A percentile compares a stretch with the other conserved stretches of the same genome.
Evolutionary conservation across 1,139 yeast species (phyloP).

Genomic region (Wickerhamomyces sp.): DNA sequence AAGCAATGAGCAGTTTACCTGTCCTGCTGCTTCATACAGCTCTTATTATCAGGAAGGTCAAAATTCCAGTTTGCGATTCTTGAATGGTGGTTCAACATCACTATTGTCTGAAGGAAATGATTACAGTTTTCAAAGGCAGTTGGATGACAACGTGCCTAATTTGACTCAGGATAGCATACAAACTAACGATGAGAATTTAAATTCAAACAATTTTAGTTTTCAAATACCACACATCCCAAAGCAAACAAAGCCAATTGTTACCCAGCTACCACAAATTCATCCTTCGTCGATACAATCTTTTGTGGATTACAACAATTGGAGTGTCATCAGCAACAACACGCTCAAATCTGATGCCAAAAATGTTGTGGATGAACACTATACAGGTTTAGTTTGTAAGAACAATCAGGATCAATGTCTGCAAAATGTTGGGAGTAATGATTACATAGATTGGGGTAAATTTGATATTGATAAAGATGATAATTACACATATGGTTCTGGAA

Average conservation of each 20-base stretch:
- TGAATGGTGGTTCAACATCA: too few relatives aligned
- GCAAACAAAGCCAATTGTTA: background rate
- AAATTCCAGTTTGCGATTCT: background rate
- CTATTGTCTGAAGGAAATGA: background rate
- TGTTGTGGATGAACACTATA: slow-evolving; percentile 1
- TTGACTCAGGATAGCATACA: slow-evolving; percentile 11
- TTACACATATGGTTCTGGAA: background rate
- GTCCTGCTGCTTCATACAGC: too few relatives aligned
- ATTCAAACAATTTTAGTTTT: background rate
- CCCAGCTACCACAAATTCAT: background rate
- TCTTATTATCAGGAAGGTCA: background rate
- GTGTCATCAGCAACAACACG: too few relatives aligned
- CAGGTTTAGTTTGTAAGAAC: background rate
- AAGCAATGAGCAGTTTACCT: too few relatives aligned
- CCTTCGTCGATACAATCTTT: background rate
- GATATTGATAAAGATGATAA: background rate
- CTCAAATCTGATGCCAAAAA: too few relatives aligned
- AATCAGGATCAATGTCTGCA: background rate
- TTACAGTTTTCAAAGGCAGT: background rate
- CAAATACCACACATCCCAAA: background rate
- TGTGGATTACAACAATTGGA: background rate
- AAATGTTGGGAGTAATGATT: slow-evolving; percentile 1
- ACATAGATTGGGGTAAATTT: slow-evolving; percentile 6
- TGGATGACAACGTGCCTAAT: slow-evolving; percentile 6
- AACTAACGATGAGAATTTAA: slow-evolving; percentile 16